Conservation (phyloP, 2,329 filamentous ascomycete species). For the Aureobasidium uvarum region DNA sequence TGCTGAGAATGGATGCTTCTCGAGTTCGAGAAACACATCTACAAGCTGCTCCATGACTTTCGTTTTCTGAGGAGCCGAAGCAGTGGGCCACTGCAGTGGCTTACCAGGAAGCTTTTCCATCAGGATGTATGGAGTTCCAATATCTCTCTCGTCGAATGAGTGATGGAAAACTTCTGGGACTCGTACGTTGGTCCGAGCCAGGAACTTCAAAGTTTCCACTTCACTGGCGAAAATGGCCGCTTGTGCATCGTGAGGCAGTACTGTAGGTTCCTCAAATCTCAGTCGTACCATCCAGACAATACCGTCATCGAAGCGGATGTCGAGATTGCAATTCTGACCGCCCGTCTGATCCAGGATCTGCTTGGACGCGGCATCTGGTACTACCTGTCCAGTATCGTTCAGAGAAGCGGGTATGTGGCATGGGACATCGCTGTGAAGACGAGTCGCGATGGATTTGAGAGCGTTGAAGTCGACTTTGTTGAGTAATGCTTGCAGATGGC, state of each 20-base stretch:
- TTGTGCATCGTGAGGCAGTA: background rate
- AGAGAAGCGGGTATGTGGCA: constrained; percentile 2
- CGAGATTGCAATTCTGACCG: constrained; percentile 16
- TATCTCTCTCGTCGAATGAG: background rate
- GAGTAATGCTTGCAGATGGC: constrained; percentile 8
- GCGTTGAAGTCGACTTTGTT: constrained; percentile 5
- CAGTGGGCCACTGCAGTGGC: background rate
- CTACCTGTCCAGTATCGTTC: background rate
- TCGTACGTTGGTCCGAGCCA: background rate
- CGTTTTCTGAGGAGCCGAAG: background rate
- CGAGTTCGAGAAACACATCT: constrained; percentile 6
- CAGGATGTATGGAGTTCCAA: constrained; percentile 10
- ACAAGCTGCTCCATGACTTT: constrained; percentile 9
- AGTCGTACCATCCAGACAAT: constrained; percentile 15
- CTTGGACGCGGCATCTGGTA: constrained; percentile 2
- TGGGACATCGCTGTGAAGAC: background rate
- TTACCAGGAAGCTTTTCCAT: constrained; percentile 19
- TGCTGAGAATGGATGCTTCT: constrained; percentile 1
- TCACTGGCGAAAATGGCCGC: constrained; percentile 1
- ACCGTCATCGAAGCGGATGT: constrained; percentile 5
- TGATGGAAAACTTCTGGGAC: constrained; percentile 4
- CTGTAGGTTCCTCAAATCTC: background rate
- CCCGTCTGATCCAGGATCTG: constrained; percentile 4
- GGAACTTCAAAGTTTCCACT: constrained; percentile 15
- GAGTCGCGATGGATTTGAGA: constrained; percentile 2